These are phyloP conservation scores for Hemerocallis citrina DNA, from an alignment of 106 monocot species.

Conservation along the genomic window DNA sequence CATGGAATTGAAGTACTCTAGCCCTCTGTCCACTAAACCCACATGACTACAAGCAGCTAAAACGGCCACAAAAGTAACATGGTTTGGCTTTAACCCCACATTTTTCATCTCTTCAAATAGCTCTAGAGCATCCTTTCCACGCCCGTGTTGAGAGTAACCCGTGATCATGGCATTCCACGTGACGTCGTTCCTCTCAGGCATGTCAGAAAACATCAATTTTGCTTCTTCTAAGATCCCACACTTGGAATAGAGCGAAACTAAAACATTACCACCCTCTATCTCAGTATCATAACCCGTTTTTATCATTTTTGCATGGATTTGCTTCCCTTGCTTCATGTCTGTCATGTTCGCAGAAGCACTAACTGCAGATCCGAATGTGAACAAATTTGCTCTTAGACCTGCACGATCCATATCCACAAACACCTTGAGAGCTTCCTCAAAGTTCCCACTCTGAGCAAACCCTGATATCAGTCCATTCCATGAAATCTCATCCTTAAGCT, in stretches of 20 bases:
- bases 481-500: constrained; percentile 57
- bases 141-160: constrained; percentile 73
- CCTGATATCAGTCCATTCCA: constrained; percentile 94
- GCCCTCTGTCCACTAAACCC: constrained; percentile 58
- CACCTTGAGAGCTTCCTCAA: constrained; percentile 58
- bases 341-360: constrained; percentile 71
- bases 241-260: constrained; percentile 79
- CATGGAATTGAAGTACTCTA: constrained; percentile 65
- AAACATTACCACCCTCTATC: constrained; percentile 52
- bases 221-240: constrained; percentile 73
- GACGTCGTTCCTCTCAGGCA: constrained; percentile 54
- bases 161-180: constrained; percentile 92
- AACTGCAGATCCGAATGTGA: constrained; percentile 61
- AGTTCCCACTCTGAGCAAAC: constrained; percentile 65
- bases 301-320: constrained; percentile 69
- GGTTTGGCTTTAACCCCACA: constrained; percentile 41
- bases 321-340: constrained; percentile 59
- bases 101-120: constrained; percentile 67
- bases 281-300: constrained; percentile 57
- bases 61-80: constrained; percentile 71
- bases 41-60: constrained; percentile 83
- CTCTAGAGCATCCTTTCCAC: constrained; percentile 44
- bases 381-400: constrained; percentile 39
- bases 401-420: constrained; percentile 46
- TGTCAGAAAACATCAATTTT: constrained; percentile 31